Percentiles rank a stretch among this genome's conserved stretches.
Evolutionary conservation across 176 grass and related monocot genomes (phyloP).

Genomic region (Aegilops speltoides): DNA sequence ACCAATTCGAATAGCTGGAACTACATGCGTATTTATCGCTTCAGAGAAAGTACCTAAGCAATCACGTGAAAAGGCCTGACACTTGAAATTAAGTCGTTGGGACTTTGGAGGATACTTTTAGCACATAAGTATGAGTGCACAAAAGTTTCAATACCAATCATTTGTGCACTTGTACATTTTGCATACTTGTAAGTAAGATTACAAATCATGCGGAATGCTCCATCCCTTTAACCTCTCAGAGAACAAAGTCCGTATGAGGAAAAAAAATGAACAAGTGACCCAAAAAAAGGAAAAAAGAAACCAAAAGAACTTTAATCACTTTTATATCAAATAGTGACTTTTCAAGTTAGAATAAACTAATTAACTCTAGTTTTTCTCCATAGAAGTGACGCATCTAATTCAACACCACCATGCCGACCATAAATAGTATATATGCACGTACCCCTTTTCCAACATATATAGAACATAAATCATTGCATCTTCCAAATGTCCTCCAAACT

Average conservation of each 20-base stretch:
- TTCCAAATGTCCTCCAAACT: constrained; percentile 50
- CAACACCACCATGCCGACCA: background rate
- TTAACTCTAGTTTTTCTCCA: background rate
- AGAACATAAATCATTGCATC: constrained; percentile 16
- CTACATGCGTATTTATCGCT: background rate
- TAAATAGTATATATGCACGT: background rate
- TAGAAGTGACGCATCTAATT: background rate
- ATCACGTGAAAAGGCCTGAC: background rate
- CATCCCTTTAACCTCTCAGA: background rate
- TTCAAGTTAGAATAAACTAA: constrained; percentile 13
- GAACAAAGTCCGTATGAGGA: background rate
- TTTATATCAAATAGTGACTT: background rate
- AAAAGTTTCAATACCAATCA: background rate
- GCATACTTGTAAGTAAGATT: background rate
- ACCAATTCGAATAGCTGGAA: background rate
- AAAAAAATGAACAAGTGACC: background rate
- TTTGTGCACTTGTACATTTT: background rate
- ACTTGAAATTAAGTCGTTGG: background rate
- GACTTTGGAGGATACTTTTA: background rate
- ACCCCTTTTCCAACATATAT: background rate
- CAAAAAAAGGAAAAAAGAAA: background rate
- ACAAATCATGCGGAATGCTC: background rate
- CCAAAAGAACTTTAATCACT: background rate
- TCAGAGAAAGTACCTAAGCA: background rate
- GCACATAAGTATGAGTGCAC: background rate